Conservation (phyloP, 2,329 filamentous ascomycete species). For the Podosphaera xanthii region DNA sequence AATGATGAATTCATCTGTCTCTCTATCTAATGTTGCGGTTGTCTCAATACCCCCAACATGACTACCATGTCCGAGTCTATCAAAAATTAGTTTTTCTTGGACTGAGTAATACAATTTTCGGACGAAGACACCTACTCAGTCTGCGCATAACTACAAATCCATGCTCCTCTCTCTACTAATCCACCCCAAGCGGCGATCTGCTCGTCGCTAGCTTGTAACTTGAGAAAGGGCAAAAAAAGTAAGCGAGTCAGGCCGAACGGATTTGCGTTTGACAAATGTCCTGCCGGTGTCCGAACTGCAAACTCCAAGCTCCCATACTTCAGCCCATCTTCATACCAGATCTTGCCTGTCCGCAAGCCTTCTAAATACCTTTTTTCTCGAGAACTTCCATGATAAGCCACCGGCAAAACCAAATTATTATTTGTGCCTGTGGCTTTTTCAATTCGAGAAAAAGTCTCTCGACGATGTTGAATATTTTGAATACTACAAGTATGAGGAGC, state of each 20-base stretch:
- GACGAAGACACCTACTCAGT: constrained; percentile 8
- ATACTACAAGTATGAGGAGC: no score
- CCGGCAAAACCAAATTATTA: constrained; percentile 4
- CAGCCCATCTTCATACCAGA: constrained; percentile 3
- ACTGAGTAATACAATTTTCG: not conserved
- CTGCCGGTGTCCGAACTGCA: not conserved
- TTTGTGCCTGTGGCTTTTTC: constrained; percentile 3
- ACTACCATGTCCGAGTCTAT: constrained; percentile 14
- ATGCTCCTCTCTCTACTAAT: constrained; percentile 7
- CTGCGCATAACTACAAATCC: constrained; percentile 15
- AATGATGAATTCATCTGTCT: constrained; percentile 15
- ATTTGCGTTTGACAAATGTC: constrained; percentile 3
- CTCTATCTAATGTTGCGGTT: constrained; percentile 14
- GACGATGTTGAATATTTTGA: no score
- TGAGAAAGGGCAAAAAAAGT: constrained; percentile 5
- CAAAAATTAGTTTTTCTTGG: not conserved
- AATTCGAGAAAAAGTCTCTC: constrained; percentile 4
- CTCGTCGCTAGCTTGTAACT: constrained; percentile 3
- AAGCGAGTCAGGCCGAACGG: constrained; percentile 3
- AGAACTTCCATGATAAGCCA: constrained; percentile 2
- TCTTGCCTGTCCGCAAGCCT: constrained; percentile 3
- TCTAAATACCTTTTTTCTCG: constrained; percentile 3
- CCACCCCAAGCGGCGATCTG: constrained; percentile 5
- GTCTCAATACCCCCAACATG: constrained; percentile 16
- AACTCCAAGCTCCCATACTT: constrained; percentile 3